phyloP scores from a whole-genome alignment of 2,329 filamentous ascomycete genomes.

The Balansia obtecta region DNA sequence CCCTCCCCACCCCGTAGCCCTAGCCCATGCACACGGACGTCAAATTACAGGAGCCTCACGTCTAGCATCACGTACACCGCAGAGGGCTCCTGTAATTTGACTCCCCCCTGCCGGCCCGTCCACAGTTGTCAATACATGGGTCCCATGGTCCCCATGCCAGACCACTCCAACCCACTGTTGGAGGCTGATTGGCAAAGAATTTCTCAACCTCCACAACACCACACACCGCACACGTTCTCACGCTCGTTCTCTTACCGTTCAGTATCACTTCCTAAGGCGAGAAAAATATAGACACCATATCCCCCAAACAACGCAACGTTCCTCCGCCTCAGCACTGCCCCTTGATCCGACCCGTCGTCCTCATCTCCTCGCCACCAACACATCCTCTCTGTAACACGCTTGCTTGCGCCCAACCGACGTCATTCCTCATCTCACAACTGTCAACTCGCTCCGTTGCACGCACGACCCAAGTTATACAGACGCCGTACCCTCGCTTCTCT shows the following conservation, averaged over 20 bases:
- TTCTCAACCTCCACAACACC: constrained; percentile 6
- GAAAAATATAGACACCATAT: background rate
- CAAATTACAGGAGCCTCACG: too few relatives aligned
- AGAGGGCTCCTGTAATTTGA: too few relatives aligned
- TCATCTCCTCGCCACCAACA: background rate
- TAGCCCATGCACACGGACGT: background rate
- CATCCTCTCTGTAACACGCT: background rate
- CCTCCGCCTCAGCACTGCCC: background rate
- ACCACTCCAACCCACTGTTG: too few relatives aligned
- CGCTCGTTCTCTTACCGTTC: constrained; percentile 2
- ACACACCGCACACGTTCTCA: constrained; percentile 1
- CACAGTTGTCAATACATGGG: background rate
- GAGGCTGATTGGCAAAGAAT: constrained; percentile 3
- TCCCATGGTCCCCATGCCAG: too few relatives aligned
- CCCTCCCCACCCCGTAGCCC: background rate
- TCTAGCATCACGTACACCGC: too few relatives aligned
- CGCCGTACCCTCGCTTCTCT: background rate
- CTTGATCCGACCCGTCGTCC: background rate
- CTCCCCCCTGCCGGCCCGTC: too few relatives aligned
- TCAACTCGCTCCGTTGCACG: background rate
- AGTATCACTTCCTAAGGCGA: background rate
- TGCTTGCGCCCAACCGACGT: background rate
- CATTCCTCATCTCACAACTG: background rate
- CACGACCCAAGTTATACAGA: background rate
- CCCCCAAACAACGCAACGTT: constrained; percentile 2